Base-by-base conservation (phyloP, 1,284 basidiomycete genomes). In the Microbotryum silenes-acaulis region DNA sequence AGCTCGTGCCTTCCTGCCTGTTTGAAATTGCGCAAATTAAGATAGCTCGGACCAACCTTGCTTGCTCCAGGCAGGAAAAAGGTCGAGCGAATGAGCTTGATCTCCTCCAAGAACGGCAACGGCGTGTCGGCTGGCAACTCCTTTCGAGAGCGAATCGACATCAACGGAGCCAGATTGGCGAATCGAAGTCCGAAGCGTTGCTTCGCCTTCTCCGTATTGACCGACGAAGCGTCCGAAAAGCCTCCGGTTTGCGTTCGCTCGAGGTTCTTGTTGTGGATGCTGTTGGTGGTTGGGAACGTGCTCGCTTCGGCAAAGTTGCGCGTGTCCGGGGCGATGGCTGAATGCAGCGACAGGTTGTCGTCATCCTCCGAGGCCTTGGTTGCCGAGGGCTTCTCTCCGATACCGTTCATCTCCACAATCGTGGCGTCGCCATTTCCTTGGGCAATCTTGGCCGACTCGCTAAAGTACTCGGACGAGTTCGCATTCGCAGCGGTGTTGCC, bases 21-120 rank as follows among this genome's bases (percentile, higher is more conserved):
- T 10, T 6, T 8, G 31, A 42, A 4, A 27, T 5, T 27, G 27
- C 27, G 5, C 27, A 42, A 42, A 42, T 16, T 42, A 31, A 7
- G 31, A 31, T 42, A 42, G 37, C 37, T 18, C 37, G 12, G 37
- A 42, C 37, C 14, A 42, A 42, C 37, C 37, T 62, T 62, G 33
- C 23, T 16, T 2, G 61, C n/a, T 16, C 61, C 56, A 16, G 61
- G 61, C 9, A 62, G 47, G 48, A 62, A 46, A 37, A 62, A 62
- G n/a, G 61, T 62, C 18, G 52, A 54, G n/a, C 25, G 25, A 23
- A 62, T 51, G n/a, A 62, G 56, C 29, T 54, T 49, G 18, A 62
- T 55, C 47, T 62, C 61, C 33, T 62, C 61, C 10, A 62, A n/a
- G 33, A 62, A 62, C 6, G 61, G 61, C 8, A 62, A 49, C 0